A percentile compares a stretch with the other conserved stretches of the same genome.
These are phyloP conservation scores for Aspergillus sclerotialis DNA, from an alignment of 2,329 filamentous ascomycete genomes.

Conservation along the genomic window DNA sequence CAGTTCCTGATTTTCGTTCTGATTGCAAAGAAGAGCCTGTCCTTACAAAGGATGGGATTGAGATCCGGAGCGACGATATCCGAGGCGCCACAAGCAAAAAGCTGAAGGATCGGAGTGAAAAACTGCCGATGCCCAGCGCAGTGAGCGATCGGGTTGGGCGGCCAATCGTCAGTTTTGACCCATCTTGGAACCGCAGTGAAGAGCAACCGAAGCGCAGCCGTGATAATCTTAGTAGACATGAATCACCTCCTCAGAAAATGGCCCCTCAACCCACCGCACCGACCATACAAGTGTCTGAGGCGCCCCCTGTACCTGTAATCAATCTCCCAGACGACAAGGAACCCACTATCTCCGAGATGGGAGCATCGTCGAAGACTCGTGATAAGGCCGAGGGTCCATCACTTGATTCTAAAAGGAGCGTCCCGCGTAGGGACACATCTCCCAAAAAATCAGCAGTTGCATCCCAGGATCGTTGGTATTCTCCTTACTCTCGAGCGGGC, in stretches of 20 bases:
- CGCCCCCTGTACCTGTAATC: slow-evolving; percentile 39
- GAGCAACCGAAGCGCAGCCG: slow-evolving; percentile 19
- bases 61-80: slow-evolving; percentile 82
- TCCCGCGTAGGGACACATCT: slow-evolving; percentile 17
- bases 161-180: slow-evolving; percentile 95
- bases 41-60: slow-evolving; percentile 67
- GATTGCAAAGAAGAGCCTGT: slow-evolving; percentile 34
- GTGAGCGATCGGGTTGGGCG: slow-evolving; percentile 86
- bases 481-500: slow-evolving; percentile 40
- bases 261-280: slow-evolving; percentile 41
- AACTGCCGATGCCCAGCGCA: slow-evolving; percentile 78
- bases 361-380: slow-evolving; percentile 8
- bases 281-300: slow-evolving; percentile 42
- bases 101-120: slow-evolving; percentile 76
- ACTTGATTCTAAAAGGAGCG: slow-evolving; percentile 10
- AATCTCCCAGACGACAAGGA: slow-evolving; percentile 42
- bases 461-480: slow-evolving; percentile 28
- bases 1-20: slow-evolving; percentile 25
- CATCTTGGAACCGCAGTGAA: slow-evolving; percentile 63
- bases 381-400: slow-evolving; percentile 9
- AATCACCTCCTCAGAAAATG: slow-evolving; percentile 23
- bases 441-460: slow-evolving; percentile 31
- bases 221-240: slow-evolving; percentile 7
- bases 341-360: slow-evolving; percentile 32
- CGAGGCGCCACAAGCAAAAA: slow-evolving; percentile 84